Evolutionary conservation across 352 stramenopile genomes (phyloP).

Genomic region (Globisporangium cylindrosporum): DNA sequence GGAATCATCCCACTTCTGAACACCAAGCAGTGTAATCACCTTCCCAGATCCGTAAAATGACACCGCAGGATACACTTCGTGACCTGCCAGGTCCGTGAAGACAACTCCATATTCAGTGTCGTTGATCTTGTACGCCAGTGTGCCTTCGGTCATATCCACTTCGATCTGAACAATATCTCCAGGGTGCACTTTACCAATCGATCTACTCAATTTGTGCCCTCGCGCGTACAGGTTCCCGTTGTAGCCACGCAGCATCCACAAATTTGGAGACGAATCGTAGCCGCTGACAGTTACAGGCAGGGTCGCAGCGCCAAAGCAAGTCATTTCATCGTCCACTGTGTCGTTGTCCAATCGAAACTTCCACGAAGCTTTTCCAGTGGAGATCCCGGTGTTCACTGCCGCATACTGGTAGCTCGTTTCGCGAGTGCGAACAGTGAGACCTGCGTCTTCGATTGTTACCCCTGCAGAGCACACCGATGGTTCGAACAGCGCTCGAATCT

Average conservation of each 20-base stretch:
- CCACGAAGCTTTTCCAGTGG: slow-evolving; percentile 79
- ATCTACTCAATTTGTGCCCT: slow-evolving; percentile 81
- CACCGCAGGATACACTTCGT: slow-evolving; percentile 85
- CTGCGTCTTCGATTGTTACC: slow-evolving; percentile 75
- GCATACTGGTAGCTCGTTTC: slow-evolving; percentile 90
- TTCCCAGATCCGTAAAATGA: slow-evolving; percentile 90
- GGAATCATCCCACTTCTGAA: slow-evolving; percentile 79
- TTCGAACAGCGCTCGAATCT: slow-evolving; percentile 77
- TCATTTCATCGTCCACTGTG: slow-evolving; percentile 90
- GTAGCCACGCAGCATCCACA: slow-evolving; percentile 92
- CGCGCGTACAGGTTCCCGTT: slow-evolving; percentile 90
- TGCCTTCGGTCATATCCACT: slow-evolving; percentile 87
- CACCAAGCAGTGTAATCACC: slow-evolving; percentile 73
- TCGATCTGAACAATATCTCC: slow-evolving; percentile 87
- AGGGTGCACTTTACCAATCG: slow-evolving; percentile 87
- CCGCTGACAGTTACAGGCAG: slow-evolving; percentile 84
- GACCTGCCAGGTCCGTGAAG: slow-evolving; percentile 76
- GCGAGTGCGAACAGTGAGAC: slow-evolving; percentile 67
- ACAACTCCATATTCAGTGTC: slow-evolving; percentile 84
- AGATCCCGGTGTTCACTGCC: slow-evolving; percentile 76
- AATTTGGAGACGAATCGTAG: slow-evolving; percentile 88
- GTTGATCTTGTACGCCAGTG: slow-evolving; percentile 88
- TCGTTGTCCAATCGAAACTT: slow-evolving; percentile 87
- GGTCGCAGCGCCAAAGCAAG: slow-evolving; percentile 88
- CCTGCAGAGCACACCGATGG: slow-evolving; percentile 72